Percentiles rank a stretch among this genome's conserved stretches.
phyloP scores from a whole-genome alignment of 257 asterid species.

The Solanum virginianum region DNA sequence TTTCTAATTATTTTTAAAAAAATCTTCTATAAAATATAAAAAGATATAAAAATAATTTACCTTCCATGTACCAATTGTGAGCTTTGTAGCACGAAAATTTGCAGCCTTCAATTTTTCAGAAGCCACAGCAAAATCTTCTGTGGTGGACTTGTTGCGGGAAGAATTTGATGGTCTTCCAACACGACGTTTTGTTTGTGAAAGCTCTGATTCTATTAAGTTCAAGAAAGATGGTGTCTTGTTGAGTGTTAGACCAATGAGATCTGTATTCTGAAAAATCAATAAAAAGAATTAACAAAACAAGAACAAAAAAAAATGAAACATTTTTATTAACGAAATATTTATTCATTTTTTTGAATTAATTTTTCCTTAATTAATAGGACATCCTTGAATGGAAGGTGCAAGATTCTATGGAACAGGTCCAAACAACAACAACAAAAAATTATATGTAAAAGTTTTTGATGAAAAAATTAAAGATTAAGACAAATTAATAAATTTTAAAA shows the following conservation, averaged over 20 bases:
- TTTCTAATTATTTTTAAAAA: no score
- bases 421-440: no score
- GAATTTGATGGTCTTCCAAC: not conserved
- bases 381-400: no score
- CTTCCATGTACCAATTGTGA: constrained; percentile 62
- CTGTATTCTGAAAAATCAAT: not conserved
- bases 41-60: not conserved
- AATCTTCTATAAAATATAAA: no score
- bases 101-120: constrained; percentile 52
- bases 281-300: no score
- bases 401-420: no score
- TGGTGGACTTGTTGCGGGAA: not conserved
- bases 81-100: constrained; percentile 32
- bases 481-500: no score
- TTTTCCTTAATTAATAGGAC: no score
- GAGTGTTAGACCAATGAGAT: constrained; percentile 37
- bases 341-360: no score
- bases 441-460: no score
- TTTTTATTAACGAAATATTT: no score
- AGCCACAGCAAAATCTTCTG: constrained; percentile 1
- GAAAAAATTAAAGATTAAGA: no score
- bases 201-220: constrained; percentile 7
- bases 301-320: not conserved
- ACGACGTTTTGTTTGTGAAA: not conserved
- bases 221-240: constrained; percentile 37